Base-by-base conservation (phyloP, 2,329 filamentous ascomycete species). In the Cephalotrichum gorgonifer region DNA sequence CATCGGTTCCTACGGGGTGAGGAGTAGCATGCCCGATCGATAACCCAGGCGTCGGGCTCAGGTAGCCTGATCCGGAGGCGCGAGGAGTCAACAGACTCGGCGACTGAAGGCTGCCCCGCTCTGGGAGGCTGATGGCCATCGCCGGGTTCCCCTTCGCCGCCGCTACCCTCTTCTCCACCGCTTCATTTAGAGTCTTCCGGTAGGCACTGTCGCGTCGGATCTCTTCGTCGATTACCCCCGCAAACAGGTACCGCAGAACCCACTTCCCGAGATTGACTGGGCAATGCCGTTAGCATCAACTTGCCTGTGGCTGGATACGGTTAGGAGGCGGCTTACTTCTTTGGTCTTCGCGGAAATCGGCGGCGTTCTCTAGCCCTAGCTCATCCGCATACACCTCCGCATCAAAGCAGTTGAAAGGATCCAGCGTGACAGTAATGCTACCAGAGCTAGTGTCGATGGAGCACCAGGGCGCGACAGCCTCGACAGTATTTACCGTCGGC, bases 321-420 rank as follows among this genome's bases (percentile, higher is more conserved):
- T 57, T 48, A 60, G 54, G 15, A 11, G 31, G 22, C 8, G 4
- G 64, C 82, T 60, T 76, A 91, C 87, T 95, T 69, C 93, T 81
- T 68, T 97, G 91, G 58, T 98, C 93, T 58, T 97, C 91, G 50
- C 85, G 76, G 60, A 95, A 95, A 12, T 90, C 84, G 17, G 86
- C 72, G n/a, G 79, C 72, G 53, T 88, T 83, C 11, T 85, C 77
- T 49, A 91, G 57, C 38, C 82, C 73, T 31, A 94, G 70, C 65
- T 97, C 90, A 62, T 98, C 93, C 1, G 89, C 91, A 62, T 98
- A 98, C 65, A 95, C 86, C 61, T 98, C 93, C 15, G 90, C 93
- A 65, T 98, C 93, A 57, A 98, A 98, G 63, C 90, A 96, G 57
- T 94, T 94, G 59, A 93, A 94, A 38, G 90, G 88, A 61, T 98